Evolutionary conservation across 2,329 filamentous ascomycete genomes (phyloP).

Genomic region (Paecilomyces dactylethromorphus): DNA sequence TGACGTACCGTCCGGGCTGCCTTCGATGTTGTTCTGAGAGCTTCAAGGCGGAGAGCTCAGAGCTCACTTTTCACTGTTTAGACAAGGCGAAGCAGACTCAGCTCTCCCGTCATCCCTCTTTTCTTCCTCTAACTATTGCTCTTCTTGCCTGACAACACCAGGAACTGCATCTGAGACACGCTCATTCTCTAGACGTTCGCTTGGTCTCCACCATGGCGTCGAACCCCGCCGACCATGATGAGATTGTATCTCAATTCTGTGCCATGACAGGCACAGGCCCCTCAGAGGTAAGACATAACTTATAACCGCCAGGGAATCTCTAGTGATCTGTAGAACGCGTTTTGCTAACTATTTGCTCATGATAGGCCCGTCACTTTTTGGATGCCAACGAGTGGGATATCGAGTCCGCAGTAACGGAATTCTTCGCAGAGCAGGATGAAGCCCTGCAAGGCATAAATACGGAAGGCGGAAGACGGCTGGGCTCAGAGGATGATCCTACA

Average conservation of each 20-base stretch:
- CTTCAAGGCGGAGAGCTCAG: background rate
- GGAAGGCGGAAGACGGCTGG: slow-evolving; percentile 17
- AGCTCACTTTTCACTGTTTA: background rate
- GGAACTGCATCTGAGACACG: slow-evolving; percentile 3
- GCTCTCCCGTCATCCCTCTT: slow-evolving; percentile 6
- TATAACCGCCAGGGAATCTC: background rate
- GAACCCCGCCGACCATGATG: slow-evolving; percentile 31
- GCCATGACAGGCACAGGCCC: slow-evolving; percentile 48
- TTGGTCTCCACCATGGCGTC: slow-evolving; percentile 23
- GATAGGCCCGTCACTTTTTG: slow-evolving; percentile 62
- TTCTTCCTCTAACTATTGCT: slow-evolving; percentile 8
- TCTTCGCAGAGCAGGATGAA: slow-evolving; percentile 47
- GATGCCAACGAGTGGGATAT: slow-evolving; percentile 61
- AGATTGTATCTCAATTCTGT: slow-evolving; percentile 47
- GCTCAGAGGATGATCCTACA: slow-evolving; percentile 12
- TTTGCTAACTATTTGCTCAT: background rate
- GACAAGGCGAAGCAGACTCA: background rate
- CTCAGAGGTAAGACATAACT: slow-evolving; percentile 36
- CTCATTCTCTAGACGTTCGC: slow-evolving; percentile 3
- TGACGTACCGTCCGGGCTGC: slow-evolving; percentile 23
- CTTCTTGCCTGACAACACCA: slow-evolving; percentile 9
- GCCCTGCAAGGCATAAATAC: slow-evolving; percentile 24
- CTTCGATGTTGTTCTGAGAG: background rate
- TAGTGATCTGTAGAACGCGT: background rate
- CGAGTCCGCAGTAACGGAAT: slow-evolving; percentile 55